Conservation (phyloP, 2,329 filamentous ascomycete genomes). For the Coniochaeta prunicola region DNA sequence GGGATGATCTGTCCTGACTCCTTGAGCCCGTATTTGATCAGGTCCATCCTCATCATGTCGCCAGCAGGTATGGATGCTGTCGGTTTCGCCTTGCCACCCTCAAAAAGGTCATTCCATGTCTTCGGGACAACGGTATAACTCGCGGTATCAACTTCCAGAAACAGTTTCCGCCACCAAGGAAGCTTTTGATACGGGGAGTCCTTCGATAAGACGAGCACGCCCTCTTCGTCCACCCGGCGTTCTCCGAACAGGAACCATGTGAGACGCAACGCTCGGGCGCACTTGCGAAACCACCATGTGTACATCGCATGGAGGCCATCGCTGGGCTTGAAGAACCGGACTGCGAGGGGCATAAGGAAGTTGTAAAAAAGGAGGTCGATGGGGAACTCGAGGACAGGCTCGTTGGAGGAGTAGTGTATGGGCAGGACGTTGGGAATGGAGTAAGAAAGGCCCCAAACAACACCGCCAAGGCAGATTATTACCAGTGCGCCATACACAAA, state of each 20-base stretch:
- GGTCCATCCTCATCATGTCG: constrained; percentile 27
- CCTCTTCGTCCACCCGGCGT: constrained; percentile 74
- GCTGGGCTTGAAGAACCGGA: constrained; percentile 78
- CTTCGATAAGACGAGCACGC: constrained; percentile 44
- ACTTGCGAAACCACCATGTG: constrained; percentile 91
- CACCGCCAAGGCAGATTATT: constrained; percentile 85
- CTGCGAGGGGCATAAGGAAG: constrained; percentile 82
- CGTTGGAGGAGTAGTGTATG: constrained; percentile 87
- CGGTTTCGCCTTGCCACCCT: constrained; percentile 38
- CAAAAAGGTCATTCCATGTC: constrained; percentile 51
- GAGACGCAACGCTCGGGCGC: constrained; percentile 70
- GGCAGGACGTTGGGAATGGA: constrained; percentile 68
- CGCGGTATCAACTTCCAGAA: constrained; percentile 37
- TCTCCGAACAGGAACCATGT: constrained; percentile 93
- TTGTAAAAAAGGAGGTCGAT: constrained; percentile 95
- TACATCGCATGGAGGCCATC: constrained; percentile 81
- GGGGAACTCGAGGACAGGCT: constrained; percentile 89
- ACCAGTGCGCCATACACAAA: constrained; percentile 92
- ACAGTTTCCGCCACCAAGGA: constrained; percentile 32
- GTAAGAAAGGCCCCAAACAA: constrained; percentile 83
- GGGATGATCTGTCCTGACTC: constrained; percentile 47
- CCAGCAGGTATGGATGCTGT: constrained; percentile 23
- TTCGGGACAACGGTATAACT: constrained; percentile 38
- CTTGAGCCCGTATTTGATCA: constrained; percentile 39
- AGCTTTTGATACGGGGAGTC: constrained; percentile 22